These are phyloP conservation scores for Trematosphaeria pertusa DNA, from an alignment of 2,329 filamentous ascomycete species.

Conservation along the genomic window DNA sequence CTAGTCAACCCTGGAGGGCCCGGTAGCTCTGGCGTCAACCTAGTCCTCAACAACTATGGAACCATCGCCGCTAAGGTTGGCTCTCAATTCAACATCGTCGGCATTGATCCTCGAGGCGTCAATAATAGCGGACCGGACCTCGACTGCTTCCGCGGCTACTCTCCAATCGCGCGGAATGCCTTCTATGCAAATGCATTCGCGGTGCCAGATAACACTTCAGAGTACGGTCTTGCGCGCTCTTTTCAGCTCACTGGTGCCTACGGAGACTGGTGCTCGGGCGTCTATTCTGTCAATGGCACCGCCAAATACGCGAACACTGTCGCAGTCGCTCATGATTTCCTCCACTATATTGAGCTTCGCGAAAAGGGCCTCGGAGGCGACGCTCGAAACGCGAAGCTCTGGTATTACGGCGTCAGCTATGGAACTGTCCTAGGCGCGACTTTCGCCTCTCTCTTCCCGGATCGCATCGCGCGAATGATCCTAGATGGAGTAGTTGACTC, in stretches of 20 bases:
- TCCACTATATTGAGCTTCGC: slow-evolving; percentile 31
- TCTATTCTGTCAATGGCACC: slow-evolving; percentile 22
- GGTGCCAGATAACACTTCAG: slow-evolving; percentile 1
- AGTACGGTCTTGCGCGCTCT: not conserved
- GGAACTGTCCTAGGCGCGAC: slow-evolving; percentile 56
- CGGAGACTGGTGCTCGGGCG: slow-evolving; percentile 28
- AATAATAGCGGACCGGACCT: slow-evolving; percentile 18
- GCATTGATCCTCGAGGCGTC: slow-evolving; percentile 41
- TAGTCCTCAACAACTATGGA: slow-evolving; percentile 6
- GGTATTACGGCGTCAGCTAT: slow-evolving; percentile 53
- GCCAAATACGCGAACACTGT: slow-evolving; percentile 39
- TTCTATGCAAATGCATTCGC: not conserved
- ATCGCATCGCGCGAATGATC: slow-evolving; percentile 51
- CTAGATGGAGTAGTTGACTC: slow-evolving; percentile 52
- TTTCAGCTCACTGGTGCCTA: slow-evolving; percentile 13
- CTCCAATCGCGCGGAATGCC: not conserved
- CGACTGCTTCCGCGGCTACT: slow-evolving; percentile 38
- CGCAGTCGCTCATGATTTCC: slow-evolving; percentile 38
- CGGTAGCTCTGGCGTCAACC: slow-evolving; percentile 40
- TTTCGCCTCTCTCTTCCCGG: slow-evolving; percentile 55
- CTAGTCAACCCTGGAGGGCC: slow-evolving; percentile 32
- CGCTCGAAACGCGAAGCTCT: slow-evolving; percentile 40
- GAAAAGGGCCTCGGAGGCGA: slow-evolving; percentile 23
- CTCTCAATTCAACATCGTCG: slow-evolving; percentile 42
- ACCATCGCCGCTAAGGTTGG: slow-evolving; percentile 6